Conservation (phyloP, 108 stramenopile genomes). For the Cyclostephanos tholiformis region DNA sequence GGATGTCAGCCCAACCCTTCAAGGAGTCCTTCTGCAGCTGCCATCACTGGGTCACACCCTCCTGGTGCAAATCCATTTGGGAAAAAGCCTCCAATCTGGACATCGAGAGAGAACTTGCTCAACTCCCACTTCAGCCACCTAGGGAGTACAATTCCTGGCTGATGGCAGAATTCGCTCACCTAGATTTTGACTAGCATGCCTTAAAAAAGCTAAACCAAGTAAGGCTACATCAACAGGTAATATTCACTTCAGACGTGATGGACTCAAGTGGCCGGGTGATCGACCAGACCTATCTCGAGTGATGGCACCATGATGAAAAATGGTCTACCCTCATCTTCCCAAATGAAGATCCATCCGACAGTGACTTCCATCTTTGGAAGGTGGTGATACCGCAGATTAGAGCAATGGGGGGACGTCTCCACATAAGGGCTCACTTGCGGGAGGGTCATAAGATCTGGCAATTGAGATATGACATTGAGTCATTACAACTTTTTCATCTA, state of each 20-base stretch:
- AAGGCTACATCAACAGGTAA: constrained; percentile 1
- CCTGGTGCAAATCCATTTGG: background rate
- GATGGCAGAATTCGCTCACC: background rate
- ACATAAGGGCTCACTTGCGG: background rate
- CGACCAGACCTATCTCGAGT: background rate
- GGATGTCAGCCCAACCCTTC: constrained; percentile 6
- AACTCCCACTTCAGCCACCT: background rate
- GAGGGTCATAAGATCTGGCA: background rate
- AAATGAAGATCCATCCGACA: background rate
- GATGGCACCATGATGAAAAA: background rate
- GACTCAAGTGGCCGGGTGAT: background rate
- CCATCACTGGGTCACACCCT: constrained; percentile 1
- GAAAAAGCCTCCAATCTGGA: background rate
- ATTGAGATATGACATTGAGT: background rate
- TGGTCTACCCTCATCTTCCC: background rate
- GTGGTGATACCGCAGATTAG: background rate
- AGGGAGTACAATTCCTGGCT: background rate
- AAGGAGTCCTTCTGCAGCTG: background rate
- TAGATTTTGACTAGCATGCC: background rate
- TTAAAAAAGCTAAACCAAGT: background rate
- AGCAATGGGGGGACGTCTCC: background rate
- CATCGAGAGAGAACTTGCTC: background rate
- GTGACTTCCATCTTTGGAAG: background rate
- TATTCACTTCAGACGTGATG: too few relatives aligned
- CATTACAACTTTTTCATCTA: background rate